Evolutionary conservation across 2,329 filamentous ascomycete species (phyloP), one percentile per base, ranked within the genome.

Genomic region (Dactylellina haptotyla): DNA sequence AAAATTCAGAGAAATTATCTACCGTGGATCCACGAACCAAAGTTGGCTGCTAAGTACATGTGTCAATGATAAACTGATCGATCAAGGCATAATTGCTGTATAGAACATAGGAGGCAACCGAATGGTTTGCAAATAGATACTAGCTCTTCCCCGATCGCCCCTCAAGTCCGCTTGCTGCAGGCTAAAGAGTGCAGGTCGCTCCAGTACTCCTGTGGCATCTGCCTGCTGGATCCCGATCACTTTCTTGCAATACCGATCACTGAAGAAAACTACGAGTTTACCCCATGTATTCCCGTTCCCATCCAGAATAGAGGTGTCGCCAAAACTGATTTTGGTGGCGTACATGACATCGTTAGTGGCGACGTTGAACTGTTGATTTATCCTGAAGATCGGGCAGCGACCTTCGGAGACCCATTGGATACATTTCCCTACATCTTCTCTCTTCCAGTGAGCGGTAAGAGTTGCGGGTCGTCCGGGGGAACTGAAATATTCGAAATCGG

Each of bases 21-120:
- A 16, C 6, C 6, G 4, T 41, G 37, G 37, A 41, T 14, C 14
- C 14, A 5, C 37, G 12, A 41, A 14, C 4, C 9, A 16, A 20
- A 23, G 25, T 20, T 23, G 4, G 9, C 3, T n/a, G 18, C 9
- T 37, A 34, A 41, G 25, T 53, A n/a, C n/a, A n/a, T n/a, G n/a
- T n/a, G n/a, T n/a, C n/a, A n/a, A n/a, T n/a, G n/a, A n/a, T n/a
- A n/a, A n/a, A n/a, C n/a, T n/a, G n/a, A n/a, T n/a, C n/a, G 16
- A 20, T 46, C 41, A 70, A 32, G 20, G 59, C 28, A 72, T 30
- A 16, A 72, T 73, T 61, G 62, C 61, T 16, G 61, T 73, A 10
- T 66, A 73, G 25, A 73, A 73, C 10, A 66, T n/a, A 10, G 69
- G 61, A 3, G 69, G 69, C n/a, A 73, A 28, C 25, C 56, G 43